These are phyloP conservation scores for Dryas integrifolia DNA, from an alignment of 331 rosid species.

Conservation along the genomic window DNA sequence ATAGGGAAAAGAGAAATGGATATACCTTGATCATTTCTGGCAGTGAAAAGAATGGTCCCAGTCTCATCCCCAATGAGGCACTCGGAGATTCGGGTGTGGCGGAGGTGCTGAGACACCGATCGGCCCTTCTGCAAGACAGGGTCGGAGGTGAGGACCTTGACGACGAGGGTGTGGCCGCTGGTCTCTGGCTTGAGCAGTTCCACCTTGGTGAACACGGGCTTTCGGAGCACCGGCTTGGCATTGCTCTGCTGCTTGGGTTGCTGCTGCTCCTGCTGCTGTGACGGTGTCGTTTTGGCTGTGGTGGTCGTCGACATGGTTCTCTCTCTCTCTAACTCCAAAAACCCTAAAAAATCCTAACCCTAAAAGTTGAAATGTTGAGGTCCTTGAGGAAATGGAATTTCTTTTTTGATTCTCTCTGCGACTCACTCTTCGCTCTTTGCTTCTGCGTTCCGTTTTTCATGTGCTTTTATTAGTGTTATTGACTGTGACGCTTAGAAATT, in stretches of 20 bases:
- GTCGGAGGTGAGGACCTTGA: slow-evolving; percentile 53
- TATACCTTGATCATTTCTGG: slow-evolving; percentile 80
- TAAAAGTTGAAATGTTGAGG: not conserved
- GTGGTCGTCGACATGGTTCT: slow-evolving; percentile 27
- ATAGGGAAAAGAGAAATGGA: not conserved
- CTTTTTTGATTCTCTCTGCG: not conserved
- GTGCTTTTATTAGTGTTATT: not conserved
- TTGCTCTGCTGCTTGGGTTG: slow-evolving; percentile 33
- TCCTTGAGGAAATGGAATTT: not conserved
- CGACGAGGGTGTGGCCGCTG: slow-evolving; percentile 68
- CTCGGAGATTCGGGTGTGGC: slow-evolving; percentile 82
- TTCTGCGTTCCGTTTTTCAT: not conserved
- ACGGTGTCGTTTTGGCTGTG: slow-evolving; percentile 7
- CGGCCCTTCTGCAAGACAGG: slow-evolving; percentile 72
- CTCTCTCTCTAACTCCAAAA: not conserved
- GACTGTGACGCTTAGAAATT: not conserved
- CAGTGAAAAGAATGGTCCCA: slow-evolving; percentile 74
- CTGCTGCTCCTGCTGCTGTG: slow-evolving; percentile 26
- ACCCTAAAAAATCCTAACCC: slow-evolving; percentile 34
- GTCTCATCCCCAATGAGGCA: slow-evolving; percentile 86
- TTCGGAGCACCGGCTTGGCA: slow-evolving; percentile 51
- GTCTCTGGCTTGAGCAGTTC: slow-evolving; percentile 77
- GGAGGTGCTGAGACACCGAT: slow-evolving; percentile 58
- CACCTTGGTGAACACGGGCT: slow-evolving; percentile 71
- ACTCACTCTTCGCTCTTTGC: not conserved